phyloP scores from a whole-genome alignment of 805 yeast species.

The Priceomyces medius region DNA sequence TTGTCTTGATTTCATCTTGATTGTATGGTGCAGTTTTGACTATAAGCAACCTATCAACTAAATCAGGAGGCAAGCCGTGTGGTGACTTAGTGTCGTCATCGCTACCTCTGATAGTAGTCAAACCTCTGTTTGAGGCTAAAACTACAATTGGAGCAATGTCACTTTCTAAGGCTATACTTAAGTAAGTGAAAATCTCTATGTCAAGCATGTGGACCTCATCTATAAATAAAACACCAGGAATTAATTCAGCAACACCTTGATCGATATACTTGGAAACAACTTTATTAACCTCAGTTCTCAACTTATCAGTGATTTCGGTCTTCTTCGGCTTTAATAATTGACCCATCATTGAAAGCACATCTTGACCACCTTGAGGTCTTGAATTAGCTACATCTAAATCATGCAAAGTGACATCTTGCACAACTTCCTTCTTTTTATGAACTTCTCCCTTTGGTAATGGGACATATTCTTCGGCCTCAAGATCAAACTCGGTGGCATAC shows the following conservation, averaged over 20 bases:
- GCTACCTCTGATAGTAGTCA: slow-evolving; percentile 89
- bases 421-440: slow-evolving; percentile 95
- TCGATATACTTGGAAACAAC: slow-evolving; percentile 95
- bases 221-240: slow-evolving; percentile 96
- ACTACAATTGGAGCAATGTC: slow-evolving; percentile 92
- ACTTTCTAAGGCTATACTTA: slow-evolving; percentile 91
- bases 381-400: slow-evolving; percentile 97
- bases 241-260: slow-evolving; percentile 96
- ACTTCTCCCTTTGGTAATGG: slow-evolving; percentile 99
- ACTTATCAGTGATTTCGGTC: slow-evolving; percentile 95
- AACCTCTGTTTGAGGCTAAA: slow-evolving; percentile 93
- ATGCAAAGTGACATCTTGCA: slow-evolving; percentile 94
- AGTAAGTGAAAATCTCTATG: slow-evolving; percentile 91
- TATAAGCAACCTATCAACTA: slow-evolving; percentile 86
- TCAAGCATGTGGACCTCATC: slow-evolving; percentile 99
- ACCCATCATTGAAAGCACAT: slow-evolving; percentile 93
- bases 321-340: slow-evolving; percentile 93
- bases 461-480: slow-evolving; percentile 98
- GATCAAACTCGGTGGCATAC: slow-evolving; percentile 95
- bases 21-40: slow-evolving; percentile 90
- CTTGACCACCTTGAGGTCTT: slow-evolving; percentile 96
- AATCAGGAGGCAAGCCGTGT: slow-evolving; percentile 95
- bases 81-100: slow-evolving; percentile 80
- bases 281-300: slow-evolving; percentile 89
- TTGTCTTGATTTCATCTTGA: slow-evolving; percentile 75